phyloP scores from a whole-genome alignment of 2,329 filamentous ascomycete species.

The Kalmusia sp. region DNA sequence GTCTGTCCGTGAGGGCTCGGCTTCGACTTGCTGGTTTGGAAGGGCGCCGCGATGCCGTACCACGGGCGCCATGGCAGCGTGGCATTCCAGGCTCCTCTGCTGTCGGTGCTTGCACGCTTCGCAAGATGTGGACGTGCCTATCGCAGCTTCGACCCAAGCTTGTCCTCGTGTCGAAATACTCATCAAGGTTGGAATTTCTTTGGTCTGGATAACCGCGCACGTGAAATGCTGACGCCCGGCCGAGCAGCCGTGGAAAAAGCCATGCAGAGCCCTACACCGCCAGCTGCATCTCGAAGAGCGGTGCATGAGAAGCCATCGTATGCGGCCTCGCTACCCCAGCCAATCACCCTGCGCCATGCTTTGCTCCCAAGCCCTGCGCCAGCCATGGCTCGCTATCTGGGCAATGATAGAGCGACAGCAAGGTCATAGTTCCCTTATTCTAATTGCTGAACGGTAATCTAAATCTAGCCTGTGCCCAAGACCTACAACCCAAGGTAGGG shows the following conservation, averaged over 20 bases:
- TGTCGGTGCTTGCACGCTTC: not conserved
- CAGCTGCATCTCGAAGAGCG: slow-evolving; percentile 5
- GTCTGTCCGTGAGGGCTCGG: not conserved
- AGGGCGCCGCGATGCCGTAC: not conserved
- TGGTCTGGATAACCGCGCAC: not conserved
- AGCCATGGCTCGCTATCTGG: not conserved
- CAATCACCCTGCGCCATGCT: not conserved
- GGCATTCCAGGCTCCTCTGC: not conserved
- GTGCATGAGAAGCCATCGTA: not conserved
- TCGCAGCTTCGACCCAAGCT: not conserved
- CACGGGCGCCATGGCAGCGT: not conserved
- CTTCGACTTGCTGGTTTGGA: not conserved
- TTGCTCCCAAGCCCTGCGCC: not conserved
- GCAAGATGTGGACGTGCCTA: not conserved
- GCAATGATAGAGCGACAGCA: not conserved
- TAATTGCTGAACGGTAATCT: no score
- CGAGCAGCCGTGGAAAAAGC: not conserved
- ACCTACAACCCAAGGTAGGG: not conserved
- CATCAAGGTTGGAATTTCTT: not conserved
- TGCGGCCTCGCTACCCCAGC: not conserved
- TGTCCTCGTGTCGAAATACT: not conserved
- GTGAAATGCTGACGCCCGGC: not conserved
- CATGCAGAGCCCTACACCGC: slow-evolving; percentile 10
- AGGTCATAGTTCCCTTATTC: no score
- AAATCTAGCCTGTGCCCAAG: no score